phyloP scores from a whole-genome alignment of 805 yeast species.

The Starmerella floris region DNA sequence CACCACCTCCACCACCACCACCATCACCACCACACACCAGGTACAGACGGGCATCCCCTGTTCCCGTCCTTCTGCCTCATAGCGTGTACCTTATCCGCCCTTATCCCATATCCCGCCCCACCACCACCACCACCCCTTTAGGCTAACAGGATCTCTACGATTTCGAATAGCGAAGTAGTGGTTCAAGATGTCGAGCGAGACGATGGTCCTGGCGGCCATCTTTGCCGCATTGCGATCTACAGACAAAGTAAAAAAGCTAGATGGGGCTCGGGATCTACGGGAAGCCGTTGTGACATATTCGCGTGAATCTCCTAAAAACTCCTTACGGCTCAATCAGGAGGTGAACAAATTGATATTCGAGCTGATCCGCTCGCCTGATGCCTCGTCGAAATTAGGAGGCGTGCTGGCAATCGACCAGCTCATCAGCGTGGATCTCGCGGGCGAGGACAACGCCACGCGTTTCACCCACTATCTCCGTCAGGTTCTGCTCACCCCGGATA shows the following conservation, averaged over 20 bases:
- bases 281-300: conserved; percentile 58
- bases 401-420: conserved; percentile 79
- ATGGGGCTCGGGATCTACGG: conserved; percentile 58
- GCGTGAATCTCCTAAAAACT: conserved; percentile 71
- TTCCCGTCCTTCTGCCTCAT: too few species aligned
- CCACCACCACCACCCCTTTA: too few species aligned
- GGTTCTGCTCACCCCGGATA: conserved; percentile 67
- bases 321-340: conserved; percentile 67
- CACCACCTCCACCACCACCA: too few species aligned
- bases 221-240: conserved; percentile 22
- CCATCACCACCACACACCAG: too few species aligned
- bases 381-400: conserved; percentile 71
- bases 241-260: conserved; percentile 23
- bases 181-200: conserved; percentile 25
- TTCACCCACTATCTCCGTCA: conserved; percentile 78
- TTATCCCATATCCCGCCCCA: too few species aligned
- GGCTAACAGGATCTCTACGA: too few species aligned
- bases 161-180: too few species aligned
- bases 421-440: conserved; percentile 63
- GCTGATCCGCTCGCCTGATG: conserved; percentile 60
- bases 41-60: too few species aligned
- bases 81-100: too few species aligned
- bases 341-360: conserved; percentile 81
- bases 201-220: conserved; percentile 23
- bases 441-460: conserved; percentile 76